These are phyloP conservation scores for Tuber calosporum DNA, from an alignment of 495 filamentous ascomycete genomes.

Conservation along the genomic window DNA sequence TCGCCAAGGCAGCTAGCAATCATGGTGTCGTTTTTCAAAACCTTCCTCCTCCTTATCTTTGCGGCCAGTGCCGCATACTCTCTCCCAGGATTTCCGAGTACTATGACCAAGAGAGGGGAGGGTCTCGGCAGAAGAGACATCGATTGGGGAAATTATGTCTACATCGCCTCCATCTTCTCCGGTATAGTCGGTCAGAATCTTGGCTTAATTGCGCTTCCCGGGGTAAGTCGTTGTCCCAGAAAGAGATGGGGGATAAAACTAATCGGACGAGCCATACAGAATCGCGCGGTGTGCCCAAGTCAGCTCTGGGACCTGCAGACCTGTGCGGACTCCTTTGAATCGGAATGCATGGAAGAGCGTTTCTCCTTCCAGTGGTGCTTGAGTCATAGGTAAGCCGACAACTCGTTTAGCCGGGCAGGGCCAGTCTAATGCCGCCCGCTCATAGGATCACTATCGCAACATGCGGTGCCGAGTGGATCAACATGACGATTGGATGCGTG, in stretches of 20 bases:
- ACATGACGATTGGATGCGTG: conserved; percentile 33
- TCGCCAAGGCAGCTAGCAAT: conserved; percentile 10
- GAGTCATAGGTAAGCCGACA: conserved; percentile 14
- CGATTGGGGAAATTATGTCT: conserved; percentile 34
- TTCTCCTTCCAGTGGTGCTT: conserved; percentile 30
- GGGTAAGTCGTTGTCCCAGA: conserved; percentile 16
- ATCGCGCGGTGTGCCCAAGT: conserved; percentile 19
- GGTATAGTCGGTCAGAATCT: conserved; percentile 26
- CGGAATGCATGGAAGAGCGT: conserved; percentile 30
- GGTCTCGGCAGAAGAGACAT: conserved; percentile 11
- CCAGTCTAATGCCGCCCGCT: not conserved
- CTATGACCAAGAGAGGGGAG: not conserved
- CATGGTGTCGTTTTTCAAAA: conserved; percentile 25
- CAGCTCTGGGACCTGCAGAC: conserved; percentile 19
- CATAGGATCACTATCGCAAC: conserved; percentile 19
- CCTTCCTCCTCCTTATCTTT: conserved; percentile 17
- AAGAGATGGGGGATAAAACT: not conserved
- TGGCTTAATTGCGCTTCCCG: conserved; percentile 16
- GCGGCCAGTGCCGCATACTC: conserved; percentile 5
- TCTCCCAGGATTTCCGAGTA: not conserved
- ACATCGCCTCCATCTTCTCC: conserved; percentile 20
- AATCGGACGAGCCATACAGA: conserved; percentile 10
- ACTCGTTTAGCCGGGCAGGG: not conserved
- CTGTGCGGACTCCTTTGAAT: conserved; percentile 16
- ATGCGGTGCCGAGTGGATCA: conserved; percentile 26